These are phyloP conservation scores for Botryotinia narcissicola DNA, from an alignment of 2,329 filamentous ascomycete species.

Conservation along the genomic window DNA sequence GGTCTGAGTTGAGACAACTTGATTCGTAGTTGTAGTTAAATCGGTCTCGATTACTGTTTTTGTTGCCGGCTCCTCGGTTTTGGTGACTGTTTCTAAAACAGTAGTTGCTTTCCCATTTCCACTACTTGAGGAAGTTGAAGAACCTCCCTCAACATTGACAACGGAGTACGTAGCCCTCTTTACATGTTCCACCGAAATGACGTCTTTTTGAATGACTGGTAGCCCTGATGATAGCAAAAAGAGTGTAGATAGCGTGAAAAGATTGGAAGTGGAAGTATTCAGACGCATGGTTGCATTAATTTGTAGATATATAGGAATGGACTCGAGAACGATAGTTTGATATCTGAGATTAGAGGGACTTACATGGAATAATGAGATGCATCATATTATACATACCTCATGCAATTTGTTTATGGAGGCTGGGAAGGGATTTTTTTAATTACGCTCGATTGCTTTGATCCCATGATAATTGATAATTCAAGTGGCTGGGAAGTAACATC, in stretches of 20 bases:
- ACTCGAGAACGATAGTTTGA: slow-evolving; percentile 6
- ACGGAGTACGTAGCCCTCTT: slow-evolving; percentile 38
- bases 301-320: not conserved
- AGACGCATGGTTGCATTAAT: slow-evolving; percentile 31
- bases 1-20: slow-evolving; percentile 29
- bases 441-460: slow-evolving; percentile 22
- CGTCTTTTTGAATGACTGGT: slow-evolving; percentile 28
- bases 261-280: slow-evolving; percentile 27
- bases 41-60: slow-evolving; percentile 34
- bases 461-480: slow-evolving; percentile 22
- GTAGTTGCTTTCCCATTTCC: slow-evolving; percentile 22
- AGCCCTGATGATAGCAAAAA: slow-evolving; percentile 30
- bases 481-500: slow-evolving; percentile 23
- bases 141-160: slow-evolving; percentile 39
- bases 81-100: slow-evolving; percentile 31
- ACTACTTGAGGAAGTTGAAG: slow-evolving; percentile 23
- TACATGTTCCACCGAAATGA: slow-evolving; percentile 21
- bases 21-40: slow-evolving; percentile 26
- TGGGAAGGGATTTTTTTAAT: slow-evolving; percentile 22
- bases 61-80: slow-evolving; percentile 28
- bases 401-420: slow-evolving; percentile 28
- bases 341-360: slow-evolving; percentile 19
- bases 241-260: slow-evolving; percentile 34
- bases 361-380: slow-evolving; percentile 22
- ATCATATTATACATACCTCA: slow-evolving; percentile 32